Conservation (phyloP, 2,329 filamentous ascomycete species). For the Colletotrichum lupini region DNA sequence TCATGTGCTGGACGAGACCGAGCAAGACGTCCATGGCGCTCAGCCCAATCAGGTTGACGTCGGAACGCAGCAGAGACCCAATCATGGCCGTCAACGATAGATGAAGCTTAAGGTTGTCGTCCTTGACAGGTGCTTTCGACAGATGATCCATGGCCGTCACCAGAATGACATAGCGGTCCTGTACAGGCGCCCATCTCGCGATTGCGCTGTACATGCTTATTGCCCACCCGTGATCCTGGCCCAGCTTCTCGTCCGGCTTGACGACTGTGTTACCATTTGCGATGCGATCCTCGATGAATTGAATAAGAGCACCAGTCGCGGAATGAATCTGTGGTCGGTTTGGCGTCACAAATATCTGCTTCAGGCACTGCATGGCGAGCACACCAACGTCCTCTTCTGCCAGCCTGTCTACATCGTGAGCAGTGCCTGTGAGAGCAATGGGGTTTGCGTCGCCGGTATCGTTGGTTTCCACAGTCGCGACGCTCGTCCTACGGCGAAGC, state of each 20-base stretch:
- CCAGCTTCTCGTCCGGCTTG: conserved; percentile 53
- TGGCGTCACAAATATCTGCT: conserved; percentile 85
- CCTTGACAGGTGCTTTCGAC: conserved; percentile 73
- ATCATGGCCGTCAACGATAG: conserved; percentile 82
- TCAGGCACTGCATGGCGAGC: conserved; percentile 85
- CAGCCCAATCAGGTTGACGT: conserved; percentile 92
- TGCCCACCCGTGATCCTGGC: conserved; percentile 76
- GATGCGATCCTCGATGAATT: conserved; percentile 75
- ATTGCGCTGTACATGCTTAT: conserved; percentile 83
- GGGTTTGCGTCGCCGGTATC: conserved; percentile 75
- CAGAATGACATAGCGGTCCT: conserved; percentile 92
- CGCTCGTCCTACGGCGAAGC: conserved; percentile 77
- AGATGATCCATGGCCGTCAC: conserved; percentile 84
- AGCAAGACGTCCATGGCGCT: conserved; percentile 96
- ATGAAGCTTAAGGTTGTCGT: conserved; percentile 79
- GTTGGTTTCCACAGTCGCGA: conserved; percentile 79
- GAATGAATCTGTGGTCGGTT: conserved; percentile 84
- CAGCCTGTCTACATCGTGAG: conserved; percentile 87
- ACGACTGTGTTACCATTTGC: conserved; percentile 65
- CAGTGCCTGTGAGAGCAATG: conserved; percentile 81
- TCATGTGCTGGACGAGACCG: conserved; percentile 85
- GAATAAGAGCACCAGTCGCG: conserved; percentile 78
- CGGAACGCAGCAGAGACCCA: conserved; percentile 83
- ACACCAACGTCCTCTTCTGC: conserved; percentile 91
- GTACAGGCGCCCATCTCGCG: conserved; percentile 89